phyloP scores from a whole-genome alignment of 31 red algal species.

The Endocladia muricata region DNA sequence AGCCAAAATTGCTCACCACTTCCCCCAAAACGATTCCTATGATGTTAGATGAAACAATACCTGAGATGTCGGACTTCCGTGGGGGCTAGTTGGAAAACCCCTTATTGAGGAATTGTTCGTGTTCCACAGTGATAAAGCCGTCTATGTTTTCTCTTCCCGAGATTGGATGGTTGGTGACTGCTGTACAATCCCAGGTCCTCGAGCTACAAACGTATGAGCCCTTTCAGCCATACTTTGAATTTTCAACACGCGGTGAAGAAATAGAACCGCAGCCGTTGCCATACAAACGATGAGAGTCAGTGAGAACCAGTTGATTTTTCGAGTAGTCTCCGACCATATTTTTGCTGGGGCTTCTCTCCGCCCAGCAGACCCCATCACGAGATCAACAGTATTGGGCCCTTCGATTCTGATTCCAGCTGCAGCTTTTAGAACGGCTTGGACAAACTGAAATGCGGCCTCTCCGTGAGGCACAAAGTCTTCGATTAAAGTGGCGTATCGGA shows the following conservation, averaged over 20 bases:
- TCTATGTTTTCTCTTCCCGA: too few relatives aligned
- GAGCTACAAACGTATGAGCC: background rate
- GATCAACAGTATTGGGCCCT: background rate
- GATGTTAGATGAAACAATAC: too few relatives aligned
- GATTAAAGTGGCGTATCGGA: background rate
- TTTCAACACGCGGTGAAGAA: background rate
- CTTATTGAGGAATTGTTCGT: too few relatives aligned
- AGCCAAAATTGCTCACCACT: too few relatives aligned
- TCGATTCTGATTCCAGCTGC: background rate
- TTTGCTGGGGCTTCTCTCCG: background rate
- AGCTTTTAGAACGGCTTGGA: background rate
- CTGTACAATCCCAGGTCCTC: too few relatives aligned
- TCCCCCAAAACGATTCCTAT: too few relatives aligned
- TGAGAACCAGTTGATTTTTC: background rate
- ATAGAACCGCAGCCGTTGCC: background rate
- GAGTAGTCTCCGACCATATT: background rate
- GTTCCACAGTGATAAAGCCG: too few relatives aligned
- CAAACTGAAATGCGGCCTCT: background rate
- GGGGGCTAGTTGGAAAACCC: too few relatives aligned
- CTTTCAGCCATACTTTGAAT: background rate
- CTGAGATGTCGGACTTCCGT: too few relatives aligned
- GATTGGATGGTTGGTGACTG: too few relatives aligned
- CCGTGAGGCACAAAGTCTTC: background rate
- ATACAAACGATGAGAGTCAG: background rate
- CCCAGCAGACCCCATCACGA: background rate